These are phyloP conservation scores for Calamus simplicifolius DNA, from an alignment of 176 grass and related monocot genomes.

Conservation along the genomic window DNA sequence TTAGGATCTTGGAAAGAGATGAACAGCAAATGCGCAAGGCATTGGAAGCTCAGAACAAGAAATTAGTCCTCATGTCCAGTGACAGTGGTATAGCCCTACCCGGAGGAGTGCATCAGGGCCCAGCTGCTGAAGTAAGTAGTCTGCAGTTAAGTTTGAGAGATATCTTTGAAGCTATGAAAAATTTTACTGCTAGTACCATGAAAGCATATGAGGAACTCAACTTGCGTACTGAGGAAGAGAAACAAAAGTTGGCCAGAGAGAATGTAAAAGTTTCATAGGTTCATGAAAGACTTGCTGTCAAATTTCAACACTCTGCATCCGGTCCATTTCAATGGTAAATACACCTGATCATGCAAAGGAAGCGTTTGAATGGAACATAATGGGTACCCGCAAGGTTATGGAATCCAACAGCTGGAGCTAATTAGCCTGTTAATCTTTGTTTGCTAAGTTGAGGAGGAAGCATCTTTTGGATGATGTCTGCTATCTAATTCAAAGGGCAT, in stretches of 20 bases:
- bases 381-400: no score
- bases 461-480: no score
- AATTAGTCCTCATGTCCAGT: slow-evolving; percentile 50
- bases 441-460: no score
- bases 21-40: slow-evolving; percentile 67
- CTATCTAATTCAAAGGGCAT: no score
- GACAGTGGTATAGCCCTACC: slow-evolving; percentile 42
- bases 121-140: slow-evolving; percentile 32
- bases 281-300: no score
- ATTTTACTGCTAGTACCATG: slow-evolving; percentile 42
- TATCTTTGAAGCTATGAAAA: slow-evolving; percentile 79
- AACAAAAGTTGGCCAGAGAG: slow-evolving; percentile 29
- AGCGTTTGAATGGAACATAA: no score
- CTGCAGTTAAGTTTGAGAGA: slow-evolving; percentile 48
- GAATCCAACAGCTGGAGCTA: no score
- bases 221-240: slow-evolving; percentile 59
- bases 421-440: no score
- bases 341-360: no score
- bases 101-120: slow-evolving; percentile 29
- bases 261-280: slow-evolving; percentile 16
- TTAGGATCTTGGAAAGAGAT: slow-evolving; percentile 74
- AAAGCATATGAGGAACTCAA: slow-evolving; percentile 60
- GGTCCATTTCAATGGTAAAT: no score
- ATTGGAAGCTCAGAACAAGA: slow-evolving; percentile 65
- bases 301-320: no score